Evolutionary conservation across 495 filamentous ascomycete genomes (phyloP).

Genomic region (Rostrohypoxylon terebratum): DNA sequence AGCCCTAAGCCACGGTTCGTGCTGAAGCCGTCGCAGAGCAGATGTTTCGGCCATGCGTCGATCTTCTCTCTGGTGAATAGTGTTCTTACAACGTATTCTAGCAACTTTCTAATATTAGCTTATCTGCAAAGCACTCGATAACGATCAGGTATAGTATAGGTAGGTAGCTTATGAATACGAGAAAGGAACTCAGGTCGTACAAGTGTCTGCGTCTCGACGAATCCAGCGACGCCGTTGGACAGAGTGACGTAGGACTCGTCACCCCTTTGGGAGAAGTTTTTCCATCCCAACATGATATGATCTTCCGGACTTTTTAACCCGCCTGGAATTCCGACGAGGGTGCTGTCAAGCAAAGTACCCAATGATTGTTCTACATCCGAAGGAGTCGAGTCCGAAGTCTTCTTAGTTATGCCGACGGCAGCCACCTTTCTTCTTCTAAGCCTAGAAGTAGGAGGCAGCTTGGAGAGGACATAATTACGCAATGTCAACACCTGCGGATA

Average conservation of each 20-base stretch:
- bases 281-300: slow-evolving; percentile 66
- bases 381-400: slow-evolving; percentile 35
- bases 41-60: slow-evolving; percentile 70
- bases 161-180: slow-evolving; percentile 18
- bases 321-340: slow-evolving; percentile 69
- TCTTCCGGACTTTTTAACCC: slow-evolving; percentile 52
- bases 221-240: slow-evolving; percentile 57
- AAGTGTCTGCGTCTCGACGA: slow-evolving; percentile 51
- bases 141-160: background rate
- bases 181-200: slow-evolving; percentile 36
- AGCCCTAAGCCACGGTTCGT: slow-evolving; percentile 57
- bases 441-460: slow-evolving; percentile 58
- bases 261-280: slow-evolving; percentile 73
- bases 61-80: slow-evolving; percentile 72
- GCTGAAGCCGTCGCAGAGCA: slow-evolving; percentile 82
- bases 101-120: slow-evolving; percentile 66
- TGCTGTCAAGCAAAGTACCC: slow-evolving; percentile 72
- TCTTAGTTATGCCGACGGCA: slow-evolving; percentile 52
- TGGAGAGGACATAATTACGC: slow-evolving; percentile 74
- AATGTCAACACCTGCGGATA: slow-evolving; percentile 76
- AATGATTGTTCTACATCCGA: slow-evolving; percentile 58
- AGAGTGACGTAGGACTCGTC: slow-evolving; percentile 64
- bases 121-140: slow-evolving; percentile 25
- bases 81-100: slow-evolving; percentile 83
- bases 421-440: slow-evolving; percentile 60